Conservation (phyloP, 495 filamentous ascomycete genomes). For the Penicillium salamii region DNA sequence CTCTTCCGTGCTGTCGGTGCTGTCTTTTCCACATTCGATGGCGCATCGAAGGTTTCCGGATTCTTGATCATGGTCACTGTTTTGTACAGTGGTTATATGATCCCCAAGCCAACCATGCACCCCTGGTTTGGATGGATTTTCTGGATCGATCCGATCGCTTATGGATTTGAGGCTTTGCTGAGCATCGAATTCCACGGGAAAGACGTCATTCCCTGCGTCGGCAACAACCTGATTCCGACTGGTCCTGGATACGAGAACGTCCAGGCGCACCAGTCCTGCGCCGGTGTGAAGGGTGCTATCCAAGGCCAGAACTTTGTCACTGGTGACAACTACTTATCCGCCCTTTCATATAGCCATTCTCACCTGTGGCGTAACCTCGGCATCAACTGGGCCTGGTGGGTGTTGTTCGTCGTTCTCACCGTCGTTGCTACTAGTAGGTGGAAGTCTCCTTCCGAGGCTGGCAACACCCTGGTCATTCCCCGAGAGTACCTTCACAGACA, state of each 20-base stretch:
- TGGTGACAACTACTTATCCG: constrained; percentile 48
- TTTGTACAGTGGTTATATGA: constrained; percentile 62
- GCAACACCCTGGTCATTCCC: constrained; percentile 37
- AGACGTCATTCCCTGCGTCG: constrained; percentile 43
- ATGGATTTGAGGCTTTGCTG: constrained; percentile 67
- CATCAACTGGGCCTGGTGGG: constrained; percentile 47
- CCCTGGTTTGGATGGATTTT: constrained; percentile 77
- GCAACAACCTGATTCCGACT: constrained; percentile 42
- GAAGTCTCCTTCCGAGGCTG: constrained; percentile 30
- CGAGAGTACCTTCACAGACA: constrained; percentile 31
- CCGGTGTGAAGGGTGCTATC: constrained; percentile 47
- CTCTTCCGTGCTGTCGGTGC: constrained; percentile 52
- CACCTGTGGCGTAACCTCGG: constrained; percentile 50
- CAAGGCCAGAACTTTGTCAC: constrained; percentile 39
- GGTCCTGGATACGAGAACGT: constrained; percentile 31
- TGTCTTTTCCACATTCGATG: constrained; percentile 48
- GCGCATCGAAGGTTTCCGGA: constrained; percentile 54
- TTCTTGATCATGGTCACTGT: constrained; percentile 29
- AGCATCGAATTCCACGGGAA: constrained; percentile 62
- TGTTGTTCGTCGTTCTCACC: constrained; percentile 34
- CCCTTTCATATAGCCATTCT: constrained; percentile 46
- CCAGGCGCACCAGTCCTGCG: constrained; percentile 45
- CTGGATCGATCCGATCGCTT: constrained; percentile 70
- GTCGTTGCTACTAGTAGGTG: constrained; percentile 37
- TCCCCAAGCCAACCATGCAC: constrained; percentile 65